Evolutionary conservation across 192 early-diverging fungal species (phyloP).

Genomic region (Mortierella hygrophila): DNA sequence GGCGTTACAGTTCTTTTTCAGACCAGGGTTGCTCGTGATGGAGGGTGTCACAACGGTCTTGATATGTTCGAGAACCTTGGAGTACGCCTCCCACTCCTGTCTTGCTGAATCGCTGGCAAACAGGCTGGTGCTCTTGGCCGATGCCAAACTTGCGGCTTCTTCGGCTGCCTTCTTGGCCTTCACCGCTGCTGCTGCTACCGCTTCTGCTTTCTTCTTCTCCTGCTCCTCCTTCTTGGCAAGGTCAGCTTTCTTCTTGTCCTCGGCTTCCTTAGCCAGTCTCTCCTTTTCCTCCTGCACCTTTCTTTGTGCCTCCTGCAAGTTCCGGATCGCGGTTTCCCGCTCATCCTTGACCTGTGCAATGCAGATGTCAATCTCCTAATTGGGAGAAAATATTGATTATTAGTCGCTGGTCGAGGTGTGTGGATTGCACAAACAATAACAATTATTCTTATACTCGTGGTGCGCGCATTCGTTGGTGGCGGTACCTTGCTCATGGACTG

Average conservation of each 20-base stretch:
- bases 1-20: constrained; percentile 38
- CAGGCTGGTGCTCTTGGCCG: not conserved
- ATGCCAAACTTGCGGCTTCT: constrained; percentile 10
- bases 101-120: constrained; percentile 24
- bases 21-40: constrained; percentile 35
- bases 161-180: constrained; percentile 37
- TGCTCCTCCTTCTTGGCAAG: constrained; percentile 14
- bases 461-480: not conserved
- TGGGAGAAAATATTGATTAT: not conserved
- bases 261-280: constrained; percentile 37
- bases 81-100: constrained; percentile 49
- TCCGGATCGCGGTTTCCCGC: constrained; percentile 31
- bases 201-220: constrained; percentile 31
- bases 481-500: constrained; percentile 21
- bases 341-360: constrained; percentile 38
- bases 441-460: not conserved
- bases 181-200: constrained; percentile 19
- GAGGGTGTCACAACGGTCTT: constrained; percentile 54
- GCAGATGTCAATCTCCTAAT: constrained; percentile 26
- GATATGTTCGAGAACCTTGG: constrained; percentile 49
- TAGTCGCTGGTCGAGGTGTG: not conserved
- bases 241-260: constrained; percentile 33
- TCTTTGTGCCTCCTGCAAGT: constrained; percentile 23
- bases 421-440: not conserved
- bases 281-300: constrained; percentile 29